A percentile compares a stretch with the other conserved stretches of the same genome.
These are phyloP conservation scores for Ajuga reptans DNA, from an alignment of 305 asterid genomes.

Conservation along the genomic window DNA sequence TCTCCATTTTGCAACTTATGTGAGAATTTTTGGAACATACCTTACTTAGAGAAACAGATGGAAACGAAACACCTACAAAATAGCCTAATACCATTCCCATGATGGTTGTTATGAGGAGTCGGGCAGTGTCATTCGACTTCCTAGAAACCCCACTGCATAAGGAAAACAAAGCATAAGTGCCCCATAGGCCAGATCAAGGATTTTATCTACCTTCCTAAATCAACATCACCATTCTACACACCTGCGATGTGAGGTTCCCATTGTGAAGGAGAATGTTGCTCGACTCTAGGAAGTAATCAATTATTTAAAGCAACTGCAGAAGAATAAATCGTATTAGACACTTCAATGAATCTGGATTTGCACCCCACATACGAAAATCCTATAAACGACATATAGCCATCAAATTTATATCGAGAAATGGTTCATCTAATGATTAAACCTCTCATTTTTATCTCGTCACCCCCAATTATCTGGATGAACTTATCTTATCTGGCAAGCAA, in stretches of 20 bases:
- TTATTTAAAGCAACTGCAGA: conserved; percentile 29
- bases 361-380: conserved; percentile 15
- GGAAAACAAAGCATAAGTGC: background rate
- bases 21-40: conserved; percentile 30
- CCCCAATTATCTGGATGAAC: background rate
- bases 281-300: conserved; percentile 39
- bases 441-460: background rate
- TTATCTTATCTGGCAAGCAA: background rate
- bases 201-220: conserved; percentile 4
- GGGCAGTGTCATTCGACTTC: conserved; percentile 56
- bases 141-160: conserved; percentile 54
- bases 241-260: conserved; percentile 83
- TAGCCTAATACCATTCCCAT: conserved; percentile 77
- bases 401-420: background rate
- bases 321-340: conserved; percentile 15
- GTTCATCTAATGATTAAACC: conserved; percentile 4
- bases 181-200: conserved; percentile 1
- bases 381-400: conserved; percentile 10
- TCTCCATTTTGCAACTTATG: conserved; percentile 1
- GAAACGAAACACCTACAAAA: conserved; percentile 71
- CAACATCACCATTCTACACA: conserved; percentile 22
- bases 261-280: conserved; percentile 33
- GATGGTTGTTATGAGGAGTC: conserved; percentile 54
- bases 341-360: conserved; percentile 10
- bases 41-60: conserved; percentile 60